A percentile compares a stretch with the other conserved stretches of the same genome.
Evolutionary conservation across 2,329 filamentous ascomycete genomes (phyloP).

Genomic region (Fusarium humuli): DNA sequence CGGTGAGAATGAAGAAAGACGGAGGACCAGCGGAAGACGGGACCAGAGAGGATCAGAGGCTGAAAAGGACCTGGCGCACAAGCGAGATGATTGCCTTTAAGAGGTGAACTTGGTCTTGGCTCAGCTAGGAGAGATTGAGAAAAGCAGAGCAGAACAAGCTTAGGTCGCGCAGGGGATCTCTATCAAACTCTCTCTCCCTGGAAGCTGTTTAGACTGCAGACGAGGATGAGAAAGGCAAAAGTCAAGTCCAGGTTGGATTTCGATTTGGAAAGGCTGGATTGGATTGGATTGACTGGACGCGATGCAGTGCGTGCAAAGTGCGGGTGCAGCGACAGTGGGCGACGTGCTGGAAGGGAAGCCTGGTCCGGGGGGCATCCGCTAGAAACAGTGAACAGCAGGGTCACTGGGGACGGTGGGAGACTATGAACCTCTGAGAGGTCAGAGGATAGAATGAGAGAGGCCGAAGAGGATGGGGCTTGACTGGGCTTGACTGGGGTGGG

Average conservation of each 20-base stretch:
- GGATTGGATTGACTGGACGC: slow-evolving; percentile 10
- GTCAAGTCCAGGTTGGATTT: slow-evolving; percentile 1
- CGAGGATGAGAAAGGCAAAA: slow-evolving; percentile 13
- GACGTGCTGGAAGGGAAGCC: slow-evolving; percentile 32
- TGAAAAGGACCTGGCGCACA: slow-evolving; percentile 58
- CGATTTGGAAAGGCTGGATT: slow-evolving; percentile 19
- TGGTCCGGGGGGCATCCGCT: slow-evolving; percentile 34
- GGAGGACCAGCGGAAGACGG: slow-evolving; percentile 42
- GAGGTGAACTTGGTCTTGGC: slow-evolving; percentile 54
- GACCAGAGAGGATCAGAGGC: slow-evolving; percentile 55
- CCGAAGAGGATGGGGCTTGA: slow-evolving; percentile 38
- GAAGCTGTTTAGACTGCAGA: slow-evolving; percentile 12
- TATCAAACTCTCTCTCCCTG: slow-evolving; percentile 13
- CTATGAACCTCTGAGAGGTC: slow-evolving; percentile 24
- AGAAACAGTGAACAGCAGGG: slow-evolving; percentile 37
- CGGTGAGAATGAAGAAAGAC: slow-evolving; percentile 46
- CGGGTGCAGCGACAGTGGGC: slow-evolving; percentile 18
- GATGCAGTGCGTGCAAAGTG: slow-evolving; percentile 22
- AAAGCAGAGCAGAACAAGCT: slow-evolving; percentile 33
- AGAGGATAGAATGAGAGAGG: slow-evolving; percentile 19
- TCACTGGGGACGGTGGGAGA: slow-evolving; percentile 31
- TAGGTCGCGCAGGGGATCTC: slow-evolving; percentile 33
- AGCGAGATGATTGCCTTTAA: slow-evolving; percentile 65
- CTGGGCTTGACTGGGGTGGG: slow-evolving; percentile 43
- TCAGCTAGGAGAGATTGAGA: slow-evolving; percentile 47